Conservation (phyloP, 352 stramenopile genomes). For the Phytopythium sindhum region DNA sequence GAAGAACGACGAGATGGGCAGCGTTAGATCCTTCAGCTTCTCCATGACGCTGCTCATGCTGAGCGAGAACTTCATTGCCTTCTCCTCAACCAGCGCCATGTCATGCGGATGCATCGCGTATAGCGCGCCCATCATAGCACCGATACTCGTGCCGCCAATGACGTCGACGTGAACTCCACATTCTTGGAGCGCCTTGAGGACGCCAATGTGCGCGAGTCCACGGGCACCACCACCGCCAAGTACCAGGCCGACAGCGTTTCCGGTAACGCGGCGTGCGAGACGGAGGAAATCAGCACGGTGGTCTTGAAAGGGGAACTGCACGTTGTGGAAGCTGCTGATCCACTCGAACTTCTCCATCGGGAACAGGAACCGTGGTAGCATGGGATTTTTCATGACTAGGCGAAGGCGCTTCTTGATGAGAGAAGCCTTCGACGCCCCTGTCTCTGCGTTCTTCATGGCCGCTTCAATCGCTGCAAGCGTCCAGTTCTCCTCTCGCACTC, state of each 20-base stretch:
- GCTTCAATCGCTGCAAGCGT: constrained; percentile 53
- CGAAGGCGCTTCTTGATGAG: constrained; percentile 56
- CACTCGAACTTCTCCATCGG: constrained; percentile 86
- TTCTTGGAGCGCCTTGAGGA: constrained; percentile 91
- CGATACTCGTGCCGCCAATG: constrained; percentile 91
- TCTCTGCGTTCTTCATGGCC: constrained; percentile 34
- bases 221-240: constrained; percentile 92
- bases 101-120: constrained; percentile 80
- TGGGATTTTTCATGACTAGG: constrained; percentile 49
- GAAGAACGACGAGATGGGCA: constrained; percentile 90
- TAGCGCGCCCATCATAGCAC: constrained; percentile 79
- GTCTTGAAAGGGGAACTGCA: constrained; percentile 74
- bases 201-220: constrained; percentile 92
- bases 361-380: constrained; percentile 66
- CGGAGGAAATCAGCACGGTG: constrained; percentile 79
- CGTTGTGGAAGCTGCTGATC: constrained; percentile 85
- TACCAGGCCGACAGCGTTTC: constrained; percentile 91
- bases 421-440: constrained; percentile 42
- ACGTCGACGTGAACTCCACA: constrained; percentile 92
- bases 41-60: constrained; percentile 69
- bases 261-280: constrained; percentile 88
- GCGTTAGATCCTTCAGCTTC: constrained; percentile 81
- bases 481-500: constrained; percentile 75
- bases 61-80: constrained; percentile 51
- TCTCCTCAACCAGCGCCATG: constrained; percentile 48